Conservation (phyloP, 192 early-diverging fungal genomes). For the Entomortierella chlamydospora region DNA sequence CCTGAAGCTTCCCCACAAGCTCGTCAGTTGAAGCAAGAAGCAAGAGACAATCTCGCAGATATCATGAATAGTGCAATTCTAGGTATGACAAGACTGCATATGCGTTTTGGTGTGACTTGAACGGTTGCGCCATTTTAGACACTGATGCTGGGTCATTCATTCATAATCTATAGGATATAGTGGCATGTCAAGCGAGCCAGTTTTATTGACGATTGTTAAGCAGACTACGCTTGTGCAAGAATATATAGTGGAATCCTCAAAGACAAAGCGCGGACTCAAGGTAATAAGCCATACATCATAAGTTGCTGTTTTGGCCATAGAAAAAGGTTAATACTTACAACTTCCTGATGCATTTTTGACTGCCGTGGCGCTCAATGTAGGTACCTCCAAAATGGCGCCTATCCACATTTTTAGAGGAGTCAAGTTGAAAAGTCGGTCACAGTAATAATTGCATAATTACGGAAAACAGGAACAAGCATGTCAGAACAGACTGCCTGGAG, state of each 20-base stretch:
- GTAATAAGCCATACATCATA: conserved; percentile 1
- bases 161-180: conserved; percentile 51
- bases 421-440: conserved; percentile 32
- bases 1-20: conserved; percentile 67
- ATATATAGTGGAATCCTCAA: conserved; percentile 54
- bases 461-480: not conserved
- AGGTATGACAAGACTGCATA: conserved; percentile 48
- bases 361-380: not conserved
- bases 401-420: conserved; percentile 45
- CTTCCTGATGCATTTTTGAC: not conserved
- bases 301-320: not conserved
- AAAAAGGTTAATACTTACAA: not conserved
- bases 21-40: conserved; percentile 61
- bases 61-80: conserved; percentile 73
- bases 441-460: not conserved
- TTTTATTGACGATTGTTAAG: conserved; percentile 65
- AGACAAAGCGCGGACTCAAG: conserved; percentile 45
- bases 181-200: conserved; percentile 58
- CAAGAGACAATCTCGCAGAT: conserved; percentile 69
- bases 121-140: no score
- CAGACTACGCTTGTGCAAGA: conserved; percentile 71
- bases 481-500: not conserved
- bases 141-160: no score
- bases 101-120: not conserved
- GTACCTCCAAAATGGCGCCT: conserved; percentile 34